phyloP scores from a whole-genome alignment of 306 rosid genomes.

The Begonia loranthoides region DNA sequence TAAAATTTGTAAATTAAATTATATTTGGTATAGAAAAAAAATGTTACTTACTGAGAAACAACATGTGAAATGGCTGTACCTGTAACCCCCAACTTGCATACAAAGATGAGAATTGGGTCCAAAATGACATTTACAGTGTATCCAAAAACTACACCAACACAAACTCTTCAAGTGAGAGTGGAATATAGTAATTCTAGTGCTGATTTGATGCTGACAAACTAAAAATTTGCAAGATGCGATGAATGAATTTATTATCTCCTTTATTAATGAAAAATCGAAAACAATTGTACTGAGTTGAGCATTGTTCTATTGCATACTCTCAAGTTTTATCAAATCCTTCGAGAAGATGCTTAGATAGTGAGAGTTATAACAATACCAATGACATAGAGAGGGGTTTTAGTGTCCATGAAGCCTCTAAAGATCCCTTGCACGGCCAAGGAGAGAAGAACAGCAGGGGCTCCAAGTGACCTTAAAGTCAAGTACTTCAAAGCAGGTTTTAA shows the following conservation, averaged over 20 bases:
- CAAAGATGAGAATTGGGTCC: slow-evolving; percentile 79
- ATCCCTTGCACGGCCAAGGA: slow-evolving; percentile 95
- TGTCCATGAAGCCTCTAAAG: slow-evolving; percentile 91
- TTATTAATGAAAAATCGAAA: too few species aligned
- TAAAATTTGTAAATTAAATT: neutral
- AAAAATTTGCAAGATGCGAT: too few species aligned
- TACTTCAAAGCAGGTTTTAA: slow-evolving; percentile 59
- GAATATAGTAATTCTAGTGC: too few species aligned
- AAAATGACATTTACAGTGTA: slow-evolving; percentile 47
- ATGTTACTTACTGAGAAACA: slow-evolving; percentile 64
- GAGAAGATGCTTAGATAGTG: too few species aligned
- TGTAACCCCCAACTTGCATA: slow-evolving; percentile 50
- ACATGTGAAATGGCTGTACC: slow-evolving; percentile 98
- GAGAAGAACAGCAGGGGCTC: slow-evolving; percentile 98
- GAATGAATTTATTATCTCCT: too few species aligned
- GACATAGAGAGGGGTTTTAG: slow-evolving; percentile 88
- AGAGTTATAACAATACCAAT: slow-evolving; percentile 37
- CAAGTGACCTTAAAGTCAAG: slow-evolving; percentile 67
- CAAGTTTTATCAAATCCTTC: too few species aligned
- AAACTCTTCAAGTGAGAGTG: slow-evolving; percentile 2
- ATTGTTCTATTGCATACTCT: too few species aligned
- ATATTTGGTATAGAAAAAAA: neutral
- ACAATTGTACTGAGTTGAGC: too few species aligned
- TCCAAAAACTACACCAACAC: slow-evolving; percentile 36
- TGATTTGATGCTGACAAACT: too few species aligned